Conservation (phyloP, 2,329 filamentous ascomycete species). For the Leptographium lundbergii region DNA sequence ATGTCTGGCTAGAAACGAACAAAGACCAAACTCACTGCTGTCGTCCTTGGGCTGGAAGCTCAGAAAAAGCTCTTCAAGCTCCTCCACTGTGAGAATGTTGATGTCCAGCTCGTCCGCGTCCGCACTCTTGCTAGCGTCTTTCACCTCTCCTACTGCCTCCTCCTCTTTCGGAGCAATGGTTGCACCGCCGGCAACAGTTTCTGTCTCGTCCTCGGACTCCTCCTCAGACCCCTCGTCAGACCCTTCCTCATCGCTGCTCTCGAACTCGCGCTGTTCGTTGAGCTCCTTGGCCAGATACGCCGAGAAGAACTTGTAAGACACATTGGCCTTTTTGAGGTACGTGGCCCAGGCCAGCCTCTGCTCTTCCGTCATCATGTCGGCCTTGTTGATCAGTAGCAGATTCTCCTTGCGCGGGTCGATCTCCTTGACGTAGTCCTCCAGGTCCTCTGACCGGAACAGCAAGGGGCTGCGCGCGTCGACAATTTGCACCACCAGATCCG, state of each 20-base stretch:
- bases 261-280: constrained; percentile 59
- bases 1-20: background rate
- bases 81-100: constrained; percentile 81
- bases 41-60: constrained; percentile 47
- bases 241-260: constrained; percentile 26
- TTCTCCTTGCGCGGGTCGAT: constrained; percentile 83
- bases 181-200: background rate
- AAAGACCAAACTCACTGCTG: constrained; percentile 22
- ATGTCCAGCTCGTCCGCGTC: constrained; percentile 45
- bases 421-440: constrained; percentile 89
- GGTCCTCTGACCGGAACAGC: constrained; percentile 84
- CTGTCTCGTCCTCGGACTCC: constrained; percentile 27
- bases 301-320: constrained; percentile 94
- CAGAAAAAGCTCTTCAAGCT: constrained; percentile 81
- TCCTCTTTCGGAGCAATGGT: constrained; percentile 9
- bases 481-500: constrained; percentile 92
- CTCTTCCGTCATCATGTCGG: constrained; percentile 90
- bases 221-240: constrained; percentile 18
- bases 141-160: background rate
- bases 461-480: constrained; percentile 93
- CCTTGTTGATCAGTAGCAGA: constrained; percentile 90
- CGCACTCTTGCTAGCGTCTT: constrained; percentile 10
- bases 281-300: constrained; percentile 81
- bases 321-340: constrained; percentile 67
- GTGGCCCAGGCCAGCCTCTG: constrained; percentile 78